Evolutionary conservation across 257 asterid genomes (phyloP).

Genomic region (Salvia hispanica): DNA sequence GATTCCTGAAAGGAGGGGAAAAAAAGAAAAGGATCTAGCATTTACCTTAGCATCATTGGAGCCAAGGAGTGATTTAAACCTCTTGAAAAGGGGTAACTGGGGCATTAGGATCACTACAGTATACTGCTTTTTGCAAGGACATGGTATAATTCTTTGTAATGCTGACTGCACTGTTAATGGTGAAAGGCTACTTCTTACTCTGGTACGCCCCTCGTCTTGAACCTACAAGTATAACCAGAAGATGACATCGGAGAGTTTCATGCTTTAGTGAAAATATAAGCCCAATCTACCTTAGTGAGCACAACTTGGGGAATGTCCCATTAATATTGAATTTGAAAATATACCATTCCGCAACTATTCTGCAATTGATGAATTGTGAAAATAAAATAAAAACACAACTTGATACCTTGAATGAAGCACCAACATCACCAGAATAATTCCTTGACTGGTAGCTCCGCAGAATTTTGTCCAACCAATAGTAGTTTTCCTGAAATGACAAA

Average conservation of each 20-base stretch:
- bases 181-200: conserved; percentile 60
- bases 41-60: conserved; percentile 78
- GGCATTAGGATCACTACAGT: conserved; percentile 95
- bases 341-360: conserved; percentile 20
- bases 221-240: conserved; percentile 47
- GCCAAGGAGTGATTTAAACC: conserved; percentile 51
- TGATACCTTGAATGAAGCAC: conserved; percentile 71
- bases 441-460: conserved; percentile 93
- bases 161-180: conserved; percentile 77
- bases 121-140: conserved; percentile 87
- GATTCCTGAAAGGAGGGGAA: background rate
- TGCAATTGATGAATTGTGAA: conserved; percentile 14
- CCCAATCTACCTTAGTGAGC: background rate
- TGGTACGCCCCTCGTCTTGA: conserved; percentile 74
- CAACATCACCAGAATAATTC: conserved; percentile 80
- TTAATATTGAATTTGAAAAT: background rate
- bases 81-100: conserved; percentile 60
- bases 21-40: background rate
- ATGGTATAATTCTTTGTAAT: conserved; percentile 72
- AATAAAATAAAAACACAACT: conserved; percentile 25
- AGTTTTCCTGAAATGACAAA: conserved; percentile 65
- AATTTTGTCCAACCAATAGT: conserved; percentile 84
- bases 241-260: background rate
- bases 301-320: background rate
- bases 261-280: conserved; percentile 3